Percentiles rank a stretch among this genome's conserved stretches.
Evolutionary conservation across 306 rosid genomes (phyloP).

Genomic region (Pyrus betulifolia): DNA sequence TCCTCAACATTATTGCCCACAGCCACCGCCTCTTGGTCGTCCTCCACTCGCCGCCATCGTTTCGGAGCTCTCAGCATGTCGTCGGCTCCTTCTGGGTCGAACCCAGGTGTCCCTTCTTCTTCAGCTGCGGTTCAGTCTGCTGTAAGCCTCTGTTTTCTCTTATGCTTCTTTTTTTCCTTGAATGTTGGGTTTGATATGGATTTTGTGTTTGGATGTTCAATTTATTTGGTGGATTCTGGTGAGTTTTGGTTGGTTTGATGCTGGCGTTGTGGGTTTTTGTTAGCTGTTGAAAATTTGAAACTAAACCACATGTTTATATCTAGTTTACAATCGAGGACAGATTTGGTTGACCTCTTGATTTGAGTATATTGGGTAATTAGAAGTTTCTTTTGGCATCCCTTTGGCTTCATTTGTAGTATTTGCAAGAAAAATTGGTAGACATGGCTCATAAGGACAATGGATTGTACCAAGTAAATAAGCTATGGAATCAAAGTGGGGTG

Average conservation of each 20-base stretch:
- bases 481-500: background rate
- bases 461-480: background rate
- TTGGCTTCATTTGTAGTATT: background rate
- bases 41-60: conserved; percentile 26
- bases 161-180: background rate
- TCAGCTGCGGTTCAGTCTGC: conserved; percentile 27
- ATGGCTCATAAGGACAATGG: background rate
- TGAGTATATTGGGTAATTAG: background rate
- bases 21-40: background rate
- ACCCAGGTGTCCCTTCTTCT: conserved; percentile 26
- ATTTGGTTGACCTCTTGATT: background rate
- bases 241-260: background rate
- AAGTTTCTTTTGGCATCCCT: background rate
- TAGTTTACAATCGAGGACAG: background rate
- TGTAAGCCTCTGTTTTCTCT: conserved; percentile 18
- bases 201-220: background rate
- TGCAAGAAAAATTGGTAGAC: background rate
- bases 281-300: background rate
- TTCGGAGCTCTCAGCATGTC: conserved; percentile 33
- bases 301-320: too few relatives aligned
- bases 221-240: background rate
- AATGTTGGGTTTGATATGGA: background rate
- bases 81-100: conserved; percentile 35
- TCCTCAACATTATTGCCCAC: conserved; percentile 1
- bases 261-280: background rate